Conservation (phyloP, 352 stramenopile species). For the Phytophthora boehmeriae region DNA sequence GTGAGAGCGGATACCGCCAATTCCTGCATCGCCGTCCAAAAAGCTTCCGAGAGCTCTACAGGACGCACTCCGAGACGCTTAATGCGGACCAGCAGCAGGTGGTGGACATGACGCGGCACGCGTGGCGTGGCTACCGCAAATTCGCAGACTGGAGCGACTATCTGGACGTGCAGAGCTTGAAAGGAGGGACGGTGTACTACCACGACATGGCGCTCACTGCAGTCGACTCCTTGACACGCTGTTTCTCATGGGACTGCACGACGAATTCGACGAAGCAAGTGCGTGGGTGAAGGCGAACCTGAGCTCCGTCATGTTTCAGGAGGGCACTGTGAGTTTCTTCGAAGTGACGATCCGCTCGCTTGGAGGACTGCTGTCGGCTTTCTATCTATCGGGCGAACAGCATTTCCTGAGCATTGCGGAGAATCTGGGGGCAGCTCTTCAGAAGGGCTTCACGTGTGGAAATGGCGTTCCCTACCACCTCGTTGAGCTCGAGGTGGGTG, state of each 20-base stretch:
- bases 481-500: constrained; percentile 46
- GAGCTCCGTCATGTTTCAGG: constrained; percentile 35
- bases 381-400: constrained; percentile 51
- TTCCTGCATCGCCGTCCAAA: too few relatives aligned
- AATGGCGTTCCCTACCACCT: constrained; percentile 40
- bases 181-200: background rate
- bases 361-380: constrained; percentile 59
- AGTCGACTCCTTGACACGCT: constrained; percentile 74
- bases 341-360: constrained; percentile 68
- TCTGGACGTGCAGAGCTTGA: constrained; percentile 32
- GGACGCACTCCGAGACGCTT: background rate
- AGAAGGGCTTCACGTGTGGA: constrained; percentile 41
- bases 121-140: constrained; percentile 45
- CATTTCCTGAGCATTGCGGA: constrained; percentile 53
- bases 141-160: constrained; percentile 38
- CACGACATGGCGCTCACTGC: constrained; percentile 65
- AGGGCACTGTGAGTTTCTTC: constrained; percentile 56
- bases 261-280: constrained; percentile 69
- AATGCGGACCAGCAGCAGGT: constrained; percentile 38
- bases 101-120: constrained; percentile 44
- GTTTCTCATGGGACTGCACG: constrained; percentile 61
- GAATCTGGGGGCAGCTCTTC: constrained; percentile 41
- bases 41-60: constrained; percentile 51
- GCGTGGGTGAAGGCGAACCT: constrained; percentile 59
- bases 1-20: constrained; percentile 9